Percentiles rank a stretch among this genome's conserved stretches.
phyloP scores from a whole-genome alignment of 345 rosid genomes.

The Orychophragmus violaceus region DNA sequence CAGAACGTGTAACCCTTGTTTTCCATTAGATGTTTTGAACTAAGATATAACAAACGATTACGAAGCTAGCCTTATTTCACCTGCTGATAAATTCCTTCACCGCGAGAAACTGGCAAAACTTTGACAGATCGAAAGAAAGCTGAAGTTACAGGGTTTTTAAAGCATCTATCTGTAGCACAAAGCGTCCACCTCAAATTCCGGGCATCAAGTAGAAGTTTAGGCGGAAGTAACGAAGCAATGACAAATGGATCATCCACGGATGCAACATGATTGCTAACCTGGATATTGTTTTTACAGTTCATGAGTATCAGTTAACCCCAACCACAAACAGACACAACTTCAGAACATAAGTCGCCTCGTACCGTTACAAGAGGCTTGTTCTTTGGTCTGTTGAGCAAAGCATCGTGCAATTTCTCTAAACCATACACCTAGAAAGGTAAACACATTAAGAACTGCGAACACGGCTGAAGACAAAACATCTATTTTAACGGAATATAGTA shows the following conservation, averaged over 20 bases:
- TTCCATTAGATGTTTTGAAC: background rate
- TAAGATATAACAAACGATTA: background rate
- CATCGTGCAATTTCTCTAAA: constrained; percentile 82
- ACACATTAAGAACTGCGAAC: background rate
- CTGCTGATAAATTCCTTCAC: constrained; percentile 96
- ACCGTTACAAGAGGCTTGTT: constrained; percentile 83
- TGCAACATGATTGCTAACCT: constrained; percentile 99
- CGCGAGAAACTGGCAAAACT: constrained; percentile 87
- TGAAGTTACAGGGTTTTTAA: constrained; percentile 77
- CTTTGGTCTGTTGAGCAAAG: constrained; percentile 69
- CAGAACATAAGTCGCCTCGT: constrained; percentile 13
- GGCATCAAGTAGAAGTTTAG: constrained; percentile 68
- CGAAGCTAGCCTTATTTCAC: constrained; percentile 29
- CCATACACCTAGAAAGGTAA: constrained; percentile 67
- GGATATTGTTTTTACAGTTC: background rate
- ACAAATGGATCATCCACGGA: constrained; percentile 91
- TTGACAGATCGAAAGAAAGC: constrained; percentile 85
- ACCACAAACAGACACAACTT: background rate
- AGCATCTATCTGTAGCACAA: constrained; percentile 93
- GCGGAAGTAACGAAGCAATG: constrained; percentile 89
- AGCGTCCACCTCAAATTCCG: constrained; percentile 92
- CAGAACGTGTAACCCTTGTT: background rate
- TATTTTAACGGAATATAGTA: background rate
- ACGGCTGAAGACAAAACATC: background rate
- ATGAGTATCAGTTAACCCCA: background rate